Conservation (phyloP, 441 rosid genomes). For the Arabidopsis hybrid region DNA sequence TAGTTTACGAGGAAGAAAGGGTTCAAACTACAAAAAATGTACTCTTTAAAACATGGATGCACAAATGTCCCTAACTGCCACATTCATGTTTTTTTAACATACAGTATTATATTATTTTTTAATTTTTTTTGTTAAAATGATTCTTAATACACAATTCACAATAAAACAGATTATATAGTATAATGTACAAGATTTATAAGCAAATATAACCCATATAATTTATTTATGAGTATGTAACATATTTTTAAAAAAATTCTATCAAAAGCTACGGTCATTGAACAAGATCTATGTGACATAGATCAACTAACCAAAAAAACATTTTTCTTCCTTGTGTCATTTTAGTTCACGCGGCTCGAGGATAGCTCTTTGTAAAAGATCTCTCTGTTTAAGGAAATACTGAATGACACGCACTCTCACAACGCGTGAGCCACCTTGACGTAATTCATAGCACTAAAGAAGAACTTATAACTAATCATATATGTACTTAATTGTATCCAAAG, state of each 20-base stretch:
- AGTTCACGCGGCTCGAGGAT: conserved; percentile 6
- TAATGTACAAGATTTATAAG: background rate
- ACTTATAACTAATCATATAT: background rate
- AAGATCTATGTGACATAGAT: background rate
- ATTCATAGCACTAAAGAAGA: background rate
- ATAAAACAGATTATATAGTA: background rate
- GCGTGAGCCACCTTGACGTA: conserved; percentile 11
- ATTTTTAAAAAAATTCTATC: background rate
- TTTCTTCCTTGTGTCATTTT: conserved; percentile 24
- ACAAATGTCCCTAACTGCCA: conserved; percentile 30
- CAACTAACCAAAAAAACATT: conserved; percentile 31
- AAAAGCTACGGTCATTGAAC: background rate
- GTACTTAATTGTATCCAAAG: background rate
- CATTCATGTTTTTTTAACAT: background rate
- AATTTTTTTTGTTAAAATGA: too few relatives aligned
- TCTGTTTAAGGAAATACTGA: background rate
- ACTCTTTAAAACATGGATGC: conserved; percentile 40
- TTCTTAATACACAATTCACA: background rate
- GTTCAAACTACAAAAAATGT: conserved; percentile 50
- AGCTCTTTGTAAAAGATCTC: background rate
- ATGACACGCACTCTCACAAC: background rate
- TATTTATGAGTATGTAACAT: background rate
- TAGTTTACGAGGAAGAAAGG: conserved; percentile 35
- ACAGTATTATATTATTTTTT: background rate
- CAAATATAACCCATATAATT: background rate